These are phyloP conservation scores for Phlegmacium glaucopus DNA, from an alignment of 768 basidiomycete species.

Conservation along the genomic window DNA sequence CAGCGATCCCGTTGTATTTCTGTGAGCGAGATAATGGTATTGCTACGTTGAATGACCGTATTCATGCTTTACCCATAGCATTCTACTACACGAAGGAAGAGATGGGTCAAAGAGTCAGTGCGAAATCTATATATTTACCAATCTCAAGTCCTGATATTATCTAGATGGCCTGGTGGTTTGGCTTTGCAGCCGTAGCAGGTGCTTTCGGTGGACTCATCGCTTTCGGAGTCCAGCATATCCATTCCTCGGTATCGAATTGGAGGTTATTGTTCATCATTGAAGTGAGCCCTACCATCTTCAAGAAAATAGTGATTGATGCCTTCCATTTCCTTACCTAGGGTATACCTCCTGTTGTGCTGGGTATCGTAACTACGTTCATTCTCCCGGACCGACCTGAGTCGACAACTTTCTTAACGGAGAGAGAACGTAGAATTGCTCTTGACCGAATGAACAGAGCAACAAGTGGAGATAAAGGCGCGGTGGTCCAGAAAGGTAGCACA, in stretches of 20 bases:
- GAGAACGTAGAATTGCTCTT: conserved; percentile 58
- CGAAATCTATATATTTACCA: neutral
- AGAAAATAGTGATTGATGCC: neutral
- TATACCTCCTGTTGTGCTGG: conserved; percentile 62
- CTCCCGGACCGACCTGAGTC: conserved; percentile 74
- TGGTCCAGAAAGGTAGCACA: conserved; percentile 54
- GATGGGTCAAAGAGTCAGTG: conserved; percentile 60
- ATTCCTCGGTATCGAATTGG: conserved; percentile 50
- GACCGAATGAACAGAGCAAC: conserved; percentile 65
- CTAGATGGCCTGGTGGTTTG: conserved; percentile 77
- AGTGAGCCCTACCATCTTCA: conserved; percentile 28
- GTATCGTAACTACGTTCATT: conserved; percentile 47
- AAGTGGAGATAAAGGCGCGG: conserved; percentile 61
- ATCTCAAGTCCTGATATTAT: neutral
- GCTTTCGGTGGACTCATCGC: conserved; percentile 86
- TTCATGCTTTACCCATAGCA: conserved; percentile 34
- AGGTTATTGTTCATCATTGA: conserved; percentile 72
- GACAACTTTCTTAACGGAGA: conserved; percentile 52
- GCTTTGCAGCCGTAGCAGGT: conserved; percentile 80
- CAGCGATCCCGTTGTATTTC: conserved; percentile 75
- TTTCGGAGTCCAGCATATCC: conserved; percentile 68
- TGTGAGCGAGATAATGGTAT: conserved; percentile 41
- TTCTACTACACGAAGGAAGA: conserved; percentile 76
- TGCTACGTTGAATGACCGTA: neutral
- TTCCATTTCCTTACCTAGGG: conserved; percentile 45